Evolutionary conservation across 768 basidiomycete species (phyloP), one percentile per base, ranked within the genome.

Genomic region (Pilatotrama ljubarskyi): DNA sequence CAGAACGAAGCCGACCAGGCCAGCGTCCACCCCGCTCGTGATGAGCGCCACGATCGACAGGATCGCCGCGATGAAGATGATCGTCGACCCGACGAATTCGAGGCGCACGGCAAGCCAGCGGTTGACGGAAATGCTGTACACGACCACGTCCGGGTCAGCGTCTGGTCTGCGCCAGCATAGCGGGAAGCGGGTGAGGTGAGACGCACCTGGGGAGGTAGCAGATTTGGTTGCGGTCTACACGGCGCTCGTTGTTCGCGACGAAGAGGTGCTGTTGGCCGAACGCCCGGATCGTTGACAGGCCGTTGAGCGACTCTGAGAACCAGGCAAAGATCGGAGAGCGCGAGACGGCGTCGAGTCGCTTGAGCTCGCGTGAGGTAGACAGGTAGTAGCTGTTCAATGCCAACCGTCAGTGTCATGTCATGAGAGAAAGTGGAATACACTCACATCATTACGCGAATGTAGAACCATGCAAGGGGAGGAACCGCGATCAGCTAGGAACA

Each of bases 251-350:
- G 37, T 82, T 82, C 9, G 80, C 75, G 17, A 82, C 77, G 69
- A 95, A 95, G 10, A 87, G 75, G 0, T 73, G 48, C 68, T 91
- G 85, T 62, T 92, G 91, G 36, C 77, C 73, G 76, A 88, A 95
- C 0, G 91, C 91, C 0, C 92, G 83, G 65, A 95, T 94, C 2
- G 91, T 94, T 0, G 90, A 85, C 37, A 93, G 73, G 6, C 93
- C 93, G 3, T 83, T 80, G 37, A 86, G 74, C 2, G 84, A 87
- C 70, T 92, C 91, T 1, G 88, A 88, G 70, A 92, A 92, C 86
- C 88, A 90, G 0, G 88, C 88, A 72, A 96, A 95, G 59, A 98
- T 93, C 1, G 95, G 95, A 0, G 91, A 93, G 38, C 91, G 86
- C 5, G 92, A 92, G 24, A 93, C 88, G 0, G 93, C 90, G 64